Conservation (phyloP, 352 stramenopile species). For the Stramenopiles sp. region DNA sequence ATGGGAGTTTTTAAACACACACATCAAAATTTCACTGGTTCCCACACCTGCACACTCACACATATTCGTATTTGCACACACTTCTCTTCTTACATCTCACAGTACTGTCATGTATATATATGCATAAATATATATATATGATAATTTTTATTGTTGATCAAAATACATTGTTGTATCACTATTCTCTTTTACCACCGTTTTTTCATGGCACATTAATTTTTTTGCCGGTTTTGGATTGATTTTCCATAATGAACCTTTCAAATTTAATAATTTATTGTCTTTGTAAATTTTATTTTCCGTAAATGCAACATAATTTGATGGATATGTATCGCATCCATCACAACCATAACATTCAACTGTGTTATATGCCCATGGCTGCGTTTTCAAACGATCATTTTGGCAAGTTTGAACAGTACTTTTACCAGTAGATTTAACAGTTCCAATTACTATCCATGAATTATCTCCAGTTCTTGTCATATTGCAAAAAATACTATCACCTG, state of each 20-base stretch:
- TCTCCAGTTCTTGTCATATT: background rate
- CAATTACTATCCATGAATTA: background rate
- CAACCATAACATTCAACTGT: slow-evolving; percentile 7
- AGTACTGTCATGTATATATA: too few species aligned
- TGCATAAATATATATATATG: too few species aligned
- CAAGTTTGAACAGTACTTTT: background rate
- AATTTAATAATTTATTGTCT: background rate
- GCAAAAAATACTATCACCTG: slow-evolving; percentile 1
- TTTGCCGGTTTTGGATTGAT: slow-evolving; percentile 2
- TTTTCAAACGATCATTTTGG: background rate
- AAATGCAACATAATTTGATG: background rate
- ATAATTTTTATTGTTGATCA: background rate
- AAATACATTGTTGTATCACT: slow-evolving; percentile 7
- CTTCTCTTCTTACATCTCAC: too few species aligned
- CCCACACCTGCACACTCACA: too few species aligned
- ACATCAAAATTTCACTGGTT: too few species aligned
- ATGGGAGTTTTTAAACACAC: too few species aligned
- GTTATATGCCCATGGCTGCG: slow-evolving; percentile 5
- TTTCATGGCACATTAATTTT: slow-evolving; percentile 3
- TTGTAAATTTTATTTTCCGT: slow-evolving; percentile 7
- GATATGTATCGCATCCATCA: background rate
- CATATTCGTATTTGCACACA: too few species aligned
- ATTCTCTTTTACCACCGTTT: background rate
- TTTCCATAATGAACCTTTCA: background rate
- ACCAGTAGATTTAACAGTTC: background rate